Evolutionary conservation across 2,329 filamentous ascomycete species (phyloP), one percentile per base, ranked within the genome.

Genomic region (Monilinia fructicola): DNA sequence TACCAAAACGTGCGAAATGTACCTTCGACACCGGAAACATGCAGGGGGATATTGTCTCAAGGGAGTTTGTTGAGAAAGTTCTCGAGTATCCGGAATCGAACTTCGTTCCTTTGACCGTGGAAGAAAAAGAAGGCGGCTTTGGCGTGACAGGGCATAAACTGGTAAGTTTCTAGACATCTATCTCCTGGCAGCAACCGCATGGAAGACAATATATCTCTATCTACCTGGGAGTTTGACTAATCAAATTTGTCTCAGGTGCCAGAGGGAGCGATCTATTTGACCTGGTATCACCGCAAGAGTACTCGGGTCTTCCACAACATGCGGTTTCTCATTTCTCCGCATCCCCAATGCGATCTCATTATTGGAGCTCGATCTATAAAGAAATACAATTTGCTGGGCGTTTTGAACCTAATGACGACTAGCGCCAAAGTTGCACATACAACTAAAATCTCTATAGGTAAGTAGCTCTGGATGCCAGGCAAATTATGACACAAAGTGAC

Each of bases 21-120:
- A 71, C 69, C 2, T 63, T 72, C 10, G 70, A 72, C n/a, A 72
- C 70, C 16, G 70, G 70, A 4, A 72, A 72, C 35, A 52, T 70
- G 60, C 69, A 70, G 64, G 69, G 68, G 12, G 70, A 72, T 12
- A 67, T 72, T 10, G 67, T 72, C 2, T 72, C 70, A 2, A 54
- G 64, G 64, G 53, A 46, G 4, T 70, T 72, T 40, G 61, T 69
- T 10, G 42, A 55, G 4, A 46, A 67, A 7, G 65, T 69, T 2
- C 63, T 72, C 2, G 68, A 53, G n/a, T 70, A 60, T 53, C 38
- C 67, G 6, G 55, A 67, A 26, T 23, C 60, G 12, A 55, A 52
- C 48, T 67, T 70, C 48, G 12, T 14, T 3, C 21, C 7, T n/a
- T 66, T 71, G 67, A 71, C 68, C 14, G 46, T 54, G 42, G 62